A percentile compares a stretch with the other conserved stretches of the same genome.
Conservation (phyloP, 176 grass and related monocot species). For the Echinochloa phyllopogon region DNA sequence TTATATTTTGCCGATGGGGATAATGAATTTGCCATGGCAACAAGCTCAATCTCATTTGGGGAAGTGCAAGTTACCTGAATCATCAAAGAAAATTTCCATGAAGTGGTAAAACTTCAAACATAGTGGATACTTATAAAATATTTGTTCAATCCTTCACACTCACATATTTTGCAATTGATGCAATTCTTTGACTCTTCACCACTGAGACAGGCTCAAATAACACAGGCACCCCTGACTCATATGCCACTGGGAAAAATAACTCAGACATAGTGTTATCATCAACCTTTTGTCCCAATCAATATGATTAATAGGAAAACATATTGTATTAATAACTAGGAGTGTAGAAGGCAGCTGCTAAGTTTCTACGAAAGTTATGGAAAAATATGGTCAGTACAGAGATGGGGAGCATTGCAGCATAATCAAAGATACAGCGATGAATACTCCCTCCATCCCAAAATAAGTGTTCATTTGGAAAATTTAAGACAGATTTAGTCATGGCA, state of each 20-base stretch:
- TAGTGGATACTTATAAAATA: slow-evolving; percentile 29
- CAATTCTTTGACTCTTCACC: slow-evolving; percentile 79
- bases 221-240: slow-evolving; percentile 65
- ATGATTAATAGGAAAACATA: slow-evolving; percentile 34
- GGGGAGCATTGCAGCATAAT: not conserved
- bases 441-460: no score
- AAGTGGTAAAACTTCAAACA: slow-evolving; percentile 26
- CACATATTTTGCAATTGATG: slow-evolving; percentile 72
- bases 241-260: slow-evolving; percentile 66
- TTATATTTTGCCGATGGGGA: slow-evolving; percentile 57
- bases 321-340: not conserved
- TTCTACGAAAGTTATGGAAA: not conserved
- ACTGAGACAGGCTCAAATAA: slow-evolving; percentile 96
- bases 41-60: slow-evolving; percentile 89
- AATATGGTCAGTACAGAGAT: slow-evolving; percentile 9
- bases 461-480: no score
- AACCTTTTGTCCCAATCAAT: slow-evolving; percentile 31
- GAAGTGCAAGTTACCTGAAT: slow-evolving; percentile 84
- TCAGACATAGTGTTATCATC: slow-evolving; percentile 25
- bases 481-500: no score
- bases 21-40: slow-evolving; percentile 86
- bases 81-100: slow-evolving; percentile 35
- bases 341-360: not conserved
- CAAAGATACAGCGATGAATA: not conserved
- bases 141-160: slow-evolving; percentile 44